Evolutionary conservation across 495 filamentous ascomycete species (phyloP).

Genomic region (Talaromyces thailandensis): DNA sequence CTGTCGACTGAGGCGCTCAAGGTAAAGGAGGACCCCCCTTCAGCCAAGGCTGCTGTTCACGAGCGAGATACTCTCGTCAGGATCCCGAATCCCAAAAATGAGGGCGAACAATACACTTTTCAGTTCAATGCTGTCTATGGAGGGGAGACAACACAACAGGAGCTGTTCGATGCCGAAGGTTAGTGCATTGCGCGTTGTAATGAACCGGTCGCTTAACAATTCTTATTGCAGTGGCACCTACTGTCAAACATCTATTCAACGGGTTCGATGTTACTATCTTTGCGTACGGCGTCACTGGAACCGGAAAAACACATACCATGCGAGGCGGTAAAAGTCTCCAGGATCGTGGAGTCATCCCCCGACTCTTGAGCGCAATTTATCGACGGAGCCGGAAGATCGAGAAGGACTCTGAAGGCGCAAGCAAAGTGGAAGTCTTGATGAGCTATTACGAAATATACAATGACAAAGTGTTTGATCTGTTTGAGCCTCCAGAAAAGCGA

Average conservation of each 20-base stretch:
- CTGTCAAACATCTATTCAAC: conserved; percentile 85
- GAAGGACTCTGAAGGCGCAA: conserved; percentile 71
- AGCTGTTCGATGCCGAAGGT: conserved; percentile 85
- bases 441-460: conserved; percentile 99
- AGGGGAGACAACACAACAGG: conserved; percentile 66
- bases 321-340: conserved; percentile 81
- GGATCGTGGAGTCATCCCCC: conserved; percentile 85
- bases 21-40: conserved; percentile 18
- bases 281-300: conserved; percentile 92
- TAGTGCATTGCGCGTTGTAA: conserved; percentile 7
- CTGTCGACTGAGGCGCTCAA: conserved; percentile 15
- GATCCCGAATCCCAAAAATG: conserved; percentile 93
- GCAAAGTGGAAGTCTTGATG: conserved; percentile 65
- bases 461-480: conserved; percentile 88
- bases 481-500: conserved; percentile 84
- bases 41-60: conserved; percentile 35
- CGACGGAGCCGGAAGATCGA: conserved; percentile 76
- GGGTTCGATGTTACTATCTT: conserved; percentile 92
- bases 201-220: neutral
- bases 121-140: conserved; percentile 93
- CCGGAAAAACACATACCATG: conserved; percentile 98
- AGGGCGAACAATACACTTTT: conserved; percentile 82
- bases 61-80: conserved; percentile 64
- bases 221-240: conserved; percentile 50
- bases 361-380: conserved; percentile 81